A percentile compares a stretch with the other conserved stretches of the same genome.
Conservation (phyloP, 495 filamentous ascomycete species). For the Pyronema domesticum region DNA sequence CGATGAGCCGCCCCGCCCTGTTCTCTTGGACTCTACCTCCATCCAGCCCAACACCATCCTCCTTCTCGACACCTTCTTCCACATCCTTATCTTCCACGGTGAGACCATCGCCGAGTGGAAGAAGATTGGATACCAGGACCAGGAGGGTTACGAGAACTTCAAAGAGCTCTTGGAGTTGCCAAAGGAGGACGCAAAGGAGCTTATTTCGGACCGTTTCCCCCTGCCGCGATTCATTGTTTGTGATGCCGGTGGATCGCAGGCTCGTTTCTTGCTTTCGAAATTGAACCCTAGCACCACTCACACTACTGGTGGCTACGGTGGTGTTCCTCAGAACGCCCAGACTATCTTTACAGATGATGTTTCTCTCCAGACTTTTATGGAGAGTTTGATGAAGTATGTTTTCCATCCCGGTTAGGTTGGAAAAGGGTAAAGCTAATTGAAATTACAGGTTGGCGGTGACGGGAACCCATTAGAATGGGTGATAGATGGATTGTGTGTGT, state of each 20-base stretch:
- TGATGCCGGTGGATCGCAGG: slow-evolving; percentile 93
- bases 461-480: neutral
- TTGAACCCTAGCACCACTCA: slow-evolving; percentile 98
- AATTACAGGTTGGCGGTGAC: neutral
- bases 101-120: slow-evolving; percentile 97
- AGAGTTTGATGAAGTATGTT: slow-evolving; percentile 94
- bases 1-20: slow-evolving; percentile 77
- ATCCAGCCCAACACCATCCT: slow-evolving; percentile 91
- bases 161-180: slow-evolving; percentile 71
- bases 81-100: slow-evolving; percentile 97
- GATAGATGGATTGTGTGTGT: too few species aligned
- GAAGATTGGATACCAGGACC: slow-evolving; percentile 94
- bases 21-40: slow-evolving; percentile 84
- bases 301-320: slow-evolving; percentile 78
- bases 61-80: slow-evolving; percentile 96
- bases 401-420: neutral
- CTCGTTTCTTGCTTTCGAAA: slow-evolving; percentile 92
- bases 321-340: slow-evolving; percentile 75
- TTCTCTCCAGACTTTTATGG: slow-evolving; percentile 97
- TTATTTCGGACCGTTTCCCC: slow-evolving; percentile 94
- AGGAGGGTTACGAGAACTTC: slow-evolving; percentile 97
- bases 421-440: neutral
- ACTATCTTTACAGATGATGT: slow-evolving; percentile 99
- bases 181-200: slow-evolving; percentile 96
- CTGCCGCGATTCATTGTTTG: slow-evolving; percentile 97